A percentile compares a stretch with the other conserved stretches of the same genome.
phyloP scores from a whole-genome alignment of 805 yeast species.

The Wickerhamiella occidentalis region DNA sequence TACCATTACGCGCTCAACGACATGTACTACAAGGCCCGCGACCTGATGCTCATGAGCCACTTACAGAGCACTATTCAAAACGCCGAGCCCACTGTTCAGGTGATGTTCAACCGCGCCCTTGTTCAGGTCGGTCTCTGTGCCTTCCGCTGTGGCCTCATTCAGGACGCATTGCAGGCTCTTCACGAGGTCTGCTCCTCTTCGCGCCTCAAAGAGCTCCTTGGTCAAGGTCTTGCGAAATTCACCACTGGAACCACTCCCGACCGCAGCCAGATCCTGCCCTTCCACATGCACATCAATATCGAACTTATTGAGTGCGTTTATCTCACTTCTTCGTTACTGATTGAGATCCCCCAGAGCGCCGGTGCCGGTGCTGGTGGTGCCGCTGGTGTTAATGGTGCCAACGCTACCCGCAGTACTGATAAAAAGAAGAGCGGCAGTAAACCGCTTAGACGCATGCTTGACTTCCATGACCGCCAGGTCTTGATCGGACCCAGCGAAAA shows the following conservation, averaged over 20 bases:
- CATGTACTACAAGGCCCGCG: slow-evolving; percentile 74
- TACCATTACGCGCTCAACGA: slow-evolving; percentile 87
- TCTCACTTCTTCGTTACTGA: slow-evolving; percentile 75
- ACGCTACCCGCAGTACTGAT: slow-evolving; percentile 24
- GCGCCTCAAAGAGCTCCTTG: slow-evolving; percentile 81
- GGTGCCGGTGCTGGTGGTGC: slow-evolving; percentile 41
- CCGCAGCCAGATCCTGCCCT: slow-evolving; percentile 78
- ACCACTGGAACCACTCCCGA: slow-evolving; percentile 30
- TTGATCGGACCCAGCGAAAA: slow-evolving; percentile 98
- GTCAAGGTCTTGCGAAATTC: slow-evolving; percentile 77
- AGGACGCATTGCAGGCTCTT: slow-evolving; percentile 75
- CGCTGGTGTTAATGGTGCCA: slow-evolving; percentile 13
- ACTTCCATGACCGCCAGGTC: slow-evolving; percentile 84
- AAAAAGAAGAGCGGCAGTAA: slow-evolving; percentile 60
- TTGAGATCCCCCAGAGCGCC: slow-evolving; percentile 86
- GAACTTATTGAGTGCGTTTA: slow-evolving; percentile 91
- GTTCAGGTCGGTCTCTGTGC: slow-evolving; percentile 95
- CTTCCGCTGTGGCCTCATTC: slow-evolving; percentile 75
- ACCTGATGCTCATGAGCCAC: slow-evolving; percentile 75
- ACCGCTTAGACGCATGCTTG: slow-evolving; percentile 82
- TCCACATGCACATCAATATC: slow-evolving; percentile 94
- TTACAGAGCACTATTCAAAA: slow-evolving; percentile 70
- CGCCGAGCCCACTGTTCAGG: slow-evolving; percentile 78
- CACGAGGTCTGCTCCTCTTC: slow-evolving; percentile 79
- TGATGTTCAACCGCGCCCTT: slow-evolving; percentile 85